These are phyloP conservation scores for Nicotiana attenuata DNA, from an alignment of 257 asterid genomes.

Conservation along the genomic window DNA sequence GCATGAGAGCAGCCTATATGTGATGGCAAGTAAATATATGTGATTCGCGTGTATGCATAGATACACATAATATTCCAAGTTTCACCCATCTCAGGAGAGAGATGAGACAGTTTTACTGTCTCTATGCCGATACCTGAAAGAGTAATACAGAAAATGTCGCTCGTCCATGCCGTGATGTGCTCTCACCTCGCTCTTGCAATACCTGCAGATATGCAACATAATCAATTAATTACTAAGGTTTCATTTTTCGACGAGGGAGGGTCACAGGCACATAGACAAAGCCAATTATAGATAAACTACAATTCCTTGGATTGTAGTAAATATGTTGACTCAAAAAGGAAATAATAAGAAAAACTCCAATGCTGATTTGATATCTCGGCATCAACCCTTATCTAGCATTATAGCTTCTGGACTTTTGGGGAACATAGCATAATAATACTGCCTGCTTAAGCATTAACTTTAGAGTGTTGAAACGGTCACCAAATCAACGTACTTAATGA, in stretches of 20 bases:
- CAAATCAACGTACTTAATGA: background rate
- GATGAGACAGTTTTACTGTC: background rate
- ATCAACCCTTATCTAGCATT: background rate
- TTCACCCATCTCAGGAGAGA: slow-evolving; percentile 5
- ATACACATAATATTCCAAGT: background rate
- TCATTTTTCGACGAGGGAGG: background rate
- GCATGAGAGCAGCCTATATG: background rate
- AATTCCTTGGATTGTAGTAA: background rate
- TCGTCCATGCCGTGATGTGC: slow-evolving; percentile 99
- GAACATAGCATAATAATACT: background rate
- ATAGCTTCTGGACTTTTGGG: background rate
- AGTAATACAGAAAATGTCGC: slow-evolving; percentile 96
- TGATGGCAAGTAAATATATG: background rate
- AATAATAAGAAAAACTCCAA: background rate
- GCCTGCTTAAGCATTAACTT: background rate
- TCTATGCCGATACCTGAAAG: slow-evolving; percentile 64
- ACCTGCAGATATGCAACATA: slow-evolving; percentile 53
- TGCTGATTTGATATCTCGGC: background rate
- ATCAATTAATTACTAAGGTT: background rate
- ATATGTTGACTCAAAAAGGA: background rate
- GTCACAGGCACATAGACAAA: background rate
- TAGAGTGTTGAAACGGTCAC: background rate
- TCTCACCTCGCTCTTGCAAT: slow-evolving; percentile 98
- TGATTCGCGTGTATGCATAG: background rate
- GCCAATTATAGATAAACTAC: background rate